A percentile compares a stretch with the other conserved stretches of the same genome.
These are phyloP conservation scores for Neltuma alba DNA, from an alignment of 306 rosid species.

Conservation along the genomic window DNA sequence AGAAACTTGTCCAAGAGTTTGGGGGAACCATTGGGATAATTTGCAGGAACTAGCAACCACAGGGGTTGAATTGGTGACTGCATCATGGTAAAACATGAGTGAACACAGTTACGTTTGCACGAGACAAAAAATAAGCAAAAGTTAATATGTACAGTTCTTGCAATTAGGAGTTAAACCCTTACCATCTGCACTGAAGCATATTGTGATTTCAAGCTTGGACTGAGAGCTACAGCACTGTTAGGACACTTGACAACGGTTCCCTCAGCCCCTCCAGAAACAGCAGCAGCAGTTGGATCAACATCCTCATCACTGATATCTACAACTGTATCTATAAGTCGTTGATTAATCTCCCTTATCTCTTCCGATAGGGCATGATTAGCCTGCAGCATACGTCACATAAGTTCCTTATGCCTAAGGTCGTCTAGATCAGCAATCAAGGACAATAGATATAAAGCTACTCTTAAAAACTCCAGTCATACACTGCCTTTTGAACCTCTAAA, in stretches of 20 bases:
- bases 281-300: constrained; percentile 74
- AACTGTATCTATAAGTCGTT: constrained; percentile 87
- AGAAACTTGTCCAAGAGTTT: constrained; percentile 88
- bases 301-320: constrained; percentile 86
- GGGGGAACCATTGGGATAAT: constrained; percentile 95
- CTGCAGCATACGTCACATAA: constrained; percentile 52
- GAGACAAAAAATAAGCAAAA: neutral
- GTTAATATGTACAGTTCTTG: neutral
- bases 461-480: neutral
- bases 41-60: constrained; percentile 91
- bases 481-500: neutral
- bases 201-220: constrained; percentile 85
- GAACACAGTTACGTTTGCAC: constrained; percentile 25
- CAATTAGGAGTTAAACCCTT: constrained; percentile 31
- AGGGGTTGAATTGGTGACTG: constrained; percentile 97
- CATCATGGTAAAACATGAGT: constrained; percentile 45
- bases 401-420: constrained; percentile 16
- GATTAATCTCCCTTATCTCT: constrained; percentile 94
- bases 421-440: constrained; percentile 24
- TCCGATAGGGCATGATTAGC: constrained; percentile 86
- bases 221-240: constrained; percentile 88
- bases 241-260: constrained; percentile 95
- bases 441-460: neutral
- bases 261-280: constrained; percentile 68
- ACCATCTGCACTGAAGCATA: constrained; percentile 91